Conservation (phyloP, 495 filamentous ascomycete species). For the Penicillium steckii region DNA sequence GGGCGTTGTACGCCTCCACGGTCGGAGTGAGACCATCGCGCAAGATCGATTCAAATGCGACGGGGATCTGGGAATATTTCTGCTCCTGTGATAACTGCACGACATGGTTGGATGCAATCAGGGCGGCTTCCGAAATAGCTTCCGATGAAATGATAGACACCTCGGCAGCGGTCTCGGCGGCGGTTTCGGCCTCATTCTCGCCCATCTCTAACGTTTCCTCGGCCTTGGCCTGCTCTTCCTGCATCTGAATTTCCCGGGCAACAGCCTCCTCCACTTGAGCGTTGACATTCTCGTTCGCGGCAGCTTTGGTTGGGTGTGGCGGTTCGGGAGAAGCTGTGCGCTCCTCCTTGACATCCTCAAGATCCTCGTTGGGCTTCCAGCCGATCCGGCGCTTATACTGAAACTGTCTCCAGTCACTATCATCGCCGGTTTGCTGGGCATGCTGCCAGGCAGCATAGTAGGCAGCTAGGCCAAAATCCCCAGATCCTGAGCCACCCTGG, state of each 20-base stretch:
- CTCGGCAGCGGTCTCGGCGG: conserved; percentile 32
- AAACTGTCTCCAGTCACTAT: conserved; percentile 86
- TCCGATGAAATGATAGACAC: conserved; percentile 20
- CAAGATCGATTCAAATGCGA: conserved; percentile 84
- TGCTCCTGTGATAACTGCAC: conserved; percentile 63
- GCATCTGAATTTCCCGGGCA: conserved; percentile 58
- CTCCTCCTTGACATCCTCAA: conserved; percentile 45
- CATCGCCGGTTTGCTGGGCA: conserved; percentile 65
- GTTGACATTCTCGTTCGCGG: conserved; percentile 52
- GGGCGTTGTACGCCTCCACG: conserved; percentile 82
- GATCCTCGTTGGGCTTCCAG: conserved; percentile 68
- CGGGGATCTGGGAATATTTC: conserved; percentile 81
- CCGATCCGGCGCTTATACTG: conserved; percentile 83
- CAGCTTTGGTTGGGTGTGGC: conserved; percentile 58
- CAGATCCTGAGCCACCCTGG: conserved; percentile 41
- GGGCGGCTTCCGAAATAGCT: conserved; percentile 50
- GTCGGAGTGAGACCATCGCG: conserved; percentile 73
- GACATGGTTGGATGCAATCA: conserved; percentile 71
- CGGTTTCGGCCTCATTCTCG: conserved; percentile 31
- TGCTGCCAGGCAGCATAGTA: conserved; percentile 89
- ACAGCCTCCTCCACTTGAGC: conserved; percentile 65
- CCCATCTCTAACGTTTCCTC: conserved; percentile 38
- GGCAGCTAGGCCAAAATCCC: conserved; percentile 66
- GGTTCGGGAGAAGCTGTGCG: conserved; percentile 22
- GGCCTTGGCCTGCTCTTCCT: conserved; percentile 45